Evolutionary conservation across 2,329 filamentous ascomycete species (phyloP), one percentile per base, ranked within the genome.

Genomic region (Colletotrichum sp.): DNA sequence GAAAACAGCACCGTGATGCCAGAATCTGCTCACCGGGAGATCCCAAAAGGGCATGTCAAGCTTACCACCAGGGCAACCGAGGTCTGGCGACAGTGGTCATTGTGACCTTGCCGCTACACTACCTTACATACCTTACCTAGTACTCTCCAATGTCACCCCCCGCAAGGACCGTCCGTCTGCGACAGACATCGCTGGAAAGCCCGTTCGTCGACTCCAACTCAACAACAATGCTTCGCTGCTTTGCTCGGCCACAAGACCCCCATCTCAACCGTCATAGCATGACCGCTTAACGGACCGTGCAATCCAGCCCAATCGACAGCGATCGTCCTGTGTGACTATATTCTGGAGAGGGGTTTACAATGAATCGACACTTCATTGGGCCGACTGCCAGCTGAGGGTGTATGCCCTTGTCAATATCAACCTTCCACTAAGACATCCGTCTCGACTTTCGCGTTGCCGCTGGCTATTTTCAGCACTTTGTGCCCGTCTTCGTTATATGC

Each of bases 131-230:
- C 36, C 8, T 19, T 39, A 1, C 36, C 8, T 19, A 19, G 36
- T 39, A 16, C 30, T 61, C 63, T 30, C 70, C 36, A 49, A 39
- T 19, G n/a, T 22, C n/a, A 12, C 44, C 19, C 49, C 16, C 72
- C 72, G 69, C 72, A 75, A 59, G 29, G 69, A 30, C 72, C 55
- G 52, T 72, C 36, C 30, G 13, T 72, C 72, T 67, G 72, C 62
- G 69, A 75, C 62, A 72, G 25, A 62, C 36, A 25, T 61, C 8
- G 36, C 39, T 61, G 27, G 44, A 22, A 55, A 32, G 25, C 57
- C 57, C 16, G 39, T 57, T 44, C 57, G 66, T 64, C 59, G 30
- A 32, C 27, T 63, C 32, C 71, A 57, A 22, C 70, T 29, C 44
- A 49, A 32, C 59, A 62, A n/a, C 63, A 66, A 39, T 49, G 22